These are phyloP conservation scores for Evansstolkia leycettana DNA, from an alignment of 495 filamentous ascomycete species.

Conservation along the genomic window DNA sequence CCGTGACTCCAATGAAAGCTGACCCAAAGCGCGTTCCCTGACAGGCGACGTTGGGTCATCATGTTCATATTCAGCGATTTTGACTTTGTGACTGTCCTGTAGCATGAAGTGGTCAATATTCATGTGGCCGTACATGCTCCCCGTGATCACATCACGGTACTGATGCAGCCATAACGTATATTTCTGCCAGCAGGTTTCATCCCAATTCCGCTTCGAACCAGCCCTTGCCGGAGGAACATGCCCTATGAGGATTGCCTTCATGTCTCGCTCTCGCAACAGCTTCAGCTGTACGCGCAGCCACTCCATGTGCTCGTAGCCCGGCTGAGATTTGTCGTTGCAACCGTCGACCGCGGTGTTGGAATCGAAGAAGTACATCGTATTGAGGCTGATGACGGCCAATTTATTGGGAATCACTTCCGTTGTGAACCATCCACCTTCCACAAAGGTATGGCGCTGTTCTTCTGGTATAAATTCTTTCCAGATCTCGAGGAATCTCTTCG, in stretches of 20 bases:
- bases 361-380: constrained; percentile 92
- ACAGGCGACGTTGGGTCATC: constrained; percentile 5
- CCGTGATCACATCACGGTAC: constrained; percentile 81
- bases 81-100: constrained; percentile 70
- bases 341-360: constrained; percentile 88
- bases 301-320: constrained; percentile 89
- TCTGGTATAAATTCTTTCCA: constrained; percentile 89
- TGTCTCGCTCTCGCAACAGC: constrained; percentile 64
- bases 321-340: constrained; percentile 62
- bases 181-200: constrained; percentile 95
- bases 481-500: constrained; percentile 54
- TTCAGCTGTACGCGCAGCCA: constrained; percentile 91
- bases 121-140: constrained; percentile 85
- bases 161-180: constrained; percentile 83
- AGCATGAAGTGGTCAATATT: constrained; percentile 97
- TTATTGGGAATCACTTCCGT: constrained; percentile 80
- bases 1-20: constrained; percentile 49
- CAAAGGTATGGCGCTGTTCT: constrained; percentile 81
- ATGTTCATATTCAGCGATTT: constrained; percentile 24
- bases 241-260: constrained; percentile 91
- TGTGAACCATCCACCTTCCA: constrained; percentile 87
- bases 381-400: constrained; percentile 87
- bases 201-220: constrained; percentile 73
- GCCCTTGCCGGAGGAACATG: constrained; percentile 89
- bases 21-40: constrained; percentile 16